Base-by-base conservation (phyloP, 306 rosid species). In the Sophora flavescens region DNA sequence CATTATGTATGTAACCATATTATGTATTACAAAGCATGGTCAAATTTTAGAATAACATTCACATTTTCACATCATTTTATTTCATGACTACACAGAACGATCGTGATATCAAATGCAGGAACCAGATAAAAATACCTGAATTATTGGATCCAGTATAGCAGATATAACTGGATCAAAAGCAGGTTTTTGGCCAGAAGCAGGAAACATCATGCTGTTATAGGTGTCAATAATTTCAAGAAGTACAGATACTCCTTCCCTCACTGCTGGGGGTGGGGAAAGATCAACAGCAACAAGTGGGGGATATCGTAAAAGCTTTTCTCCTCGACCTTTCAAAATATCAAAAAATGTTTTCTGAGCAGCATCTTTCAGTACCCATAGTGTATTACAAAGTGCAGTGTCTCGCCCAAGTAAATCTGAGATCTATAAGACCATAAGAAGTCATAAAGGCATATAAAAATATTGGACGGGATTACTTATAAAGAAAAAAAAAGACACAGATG, bases 211-310 rank as follows among this genome's bases (percentile, higher is more conserved):
- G 88, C 96, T 81, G 80, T 95, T 85, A 53, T 95, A 84, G 74
- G 82, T 95, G 64, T 87, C 96, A 61, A 95, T 93, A 68, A 95
- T 85, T 88, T 95, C 99, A 79, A 95, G 95, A 80, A 95, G 92
- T 69, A 92, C 57, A 50, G 97, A 89, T 77, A 92, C 93, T 77
- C 97, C 99, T 83, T 95, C 99, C 86, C 97, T 92, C 71, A 95
- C 96, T 18, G 97, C 99, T n/a, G 90, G 86, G 6, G 97, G 97
- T 1, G 99, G 97, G 70, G 99, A 90, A 80, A 95, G 97, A 86
- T 95, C 99, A 83, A 90, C 89, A 63, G 96, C 88, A 81, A 95
- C 97, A 71, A 92, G 89, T 22, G 99, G 90, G 76, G 97, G 97
- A 83, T 92, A 95, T 70, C 99, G 88, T 82, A 92, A 80, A 85